Conservation (phyloP, 1,139 yeast species). For the Candida frijolesensis region DNA sequence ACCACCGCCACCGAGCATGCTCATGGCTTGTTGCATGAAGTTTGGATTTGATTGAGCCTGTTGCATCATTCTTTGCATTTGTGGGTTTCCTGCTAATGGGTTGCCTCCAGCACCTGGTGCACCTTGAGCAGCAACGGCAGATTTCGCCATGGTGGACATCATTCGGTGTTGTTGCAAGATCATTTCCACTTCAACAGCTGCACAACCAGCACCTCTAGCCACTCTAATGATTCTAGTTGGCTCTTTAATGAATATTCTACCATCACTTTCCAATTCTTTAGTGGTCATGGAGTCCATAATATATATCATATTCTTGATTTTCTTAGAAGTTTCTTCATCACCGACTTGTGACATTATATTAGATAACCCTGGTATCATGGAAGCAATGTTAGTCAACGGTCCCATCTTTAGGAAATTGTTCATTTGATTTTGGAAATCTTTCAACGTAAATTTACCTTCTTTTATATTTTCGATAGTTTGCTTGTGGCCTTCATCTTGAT, state of each 20-base stretch:
- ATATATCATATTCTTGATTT: conserved; percentile 85
- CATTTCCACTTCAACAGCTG: conserved; percentile 92
- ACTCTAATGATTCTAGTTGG: conserved; percentile 88
- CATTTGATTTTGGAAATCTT: conserved; percentile 95
- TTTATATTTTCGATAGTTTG: conserved; percentile 91
- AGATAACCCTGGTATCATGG: conserved; percentile 94
- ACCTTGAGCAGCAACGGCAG: conserved; percentile 60
- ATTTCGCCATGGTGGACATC: conserved; percentile 93
- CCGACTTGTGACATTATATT: conserved; percentile 84
- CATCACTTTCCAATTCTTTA: conserved; percentile 89
- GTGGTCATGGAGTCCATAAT: conserved; percentile 97
- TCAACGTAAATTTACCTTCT: conserved; percentile 90
- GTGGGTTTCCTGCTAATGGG: conserved; percentile 27
- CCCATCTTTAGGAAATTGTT: conserved; percentile 96
- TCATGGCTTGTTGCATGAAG: conserved; percentile 57
- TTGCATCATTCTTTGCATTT: conserved; percentile 50
- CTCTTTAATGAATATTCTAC: conserved; percentile 73
- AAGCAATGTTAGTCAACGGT: conserved; percentile 88
- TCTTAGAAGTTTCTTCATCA: conserved; percentile 84
- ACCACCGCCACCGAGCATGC: conserved; percentile 53
- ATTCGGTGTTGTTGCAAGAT: conserved; percentile 88
- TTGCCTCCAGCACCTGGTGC: conserved; percentile 41
- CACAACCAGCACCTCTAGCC: conserved; percentile 95
- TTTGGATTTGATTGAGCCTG: conserved; percentile 53
- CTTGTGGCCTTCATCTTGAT: conserved; percentile 66